These are phyloP conservation scores for Globisporangium okanoganense DNA, from an alignment of 352 stramenopile species.

Conservation along the genomic window DNA sequence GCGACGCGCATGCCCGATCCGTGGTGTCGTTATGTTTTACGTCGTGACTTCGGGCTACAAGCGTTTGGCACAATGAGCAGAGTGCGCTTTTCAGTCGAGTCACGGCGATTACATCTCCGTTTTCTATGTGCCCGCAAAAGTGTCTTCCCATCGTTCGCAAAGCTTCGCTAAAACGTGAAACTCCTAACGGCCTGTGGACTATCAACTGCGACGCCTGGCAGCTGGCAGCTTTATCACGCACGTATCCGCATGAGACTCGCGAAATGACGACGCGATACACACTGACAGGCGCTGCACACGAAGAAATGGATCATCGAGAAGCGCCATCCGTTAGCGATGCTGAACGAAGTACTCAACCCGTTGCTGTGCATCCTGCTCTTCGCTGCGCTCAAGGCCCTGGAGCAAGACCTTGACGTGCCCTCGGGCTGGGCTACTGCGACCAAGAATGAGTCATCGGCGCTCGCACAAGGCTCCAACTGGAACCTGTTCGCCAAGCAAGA, in stretches of 20 bases:
- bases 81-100: too few species aligned
- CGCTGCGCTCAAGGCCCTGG: conserved; percentile 54
- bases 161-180: too few species aligned
- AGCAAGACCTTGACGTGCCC: conserved; percentile 41
- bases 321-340: conserved; percentile 54
- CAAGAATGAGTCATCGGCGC: conserved; percentile 28
- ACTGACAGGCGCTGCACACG: conserved; percentile 41
- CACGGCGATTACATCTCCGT: too few species aligned
- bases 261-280: not conserved
- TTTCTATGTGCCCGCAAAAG: too few species aligned
- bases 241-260: too few species aligned
- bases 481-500: conserved; percentile 34
- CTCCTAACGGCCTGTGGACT: too few species aligned
- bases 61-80: too few species aligned
- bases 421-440: conserved; percentile 38
- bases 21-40: too few species aligned
- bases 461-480: conserved; percentile 31
- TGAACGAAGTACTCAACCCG: conserved; percentile 63
- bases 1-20: not conserved
- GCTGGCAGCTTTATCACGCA: too few species aligned
- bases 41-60: too few species aligned
- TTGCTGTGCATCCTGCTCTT: conserved; percentile 76
- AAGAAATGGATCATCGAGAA: conserved; percentile 81
- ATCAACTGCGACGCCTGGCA: too few species aligned
- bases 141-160: too few species aligned